Percentiles rank a stretch among this genome's conserved stretches.
These are phyloP conservation scores for Ceratorhiza oryzae-sativae DNA, from an alignment of 1,284 basidiomycete genomes.

Conservation along the genomic window DNA sequence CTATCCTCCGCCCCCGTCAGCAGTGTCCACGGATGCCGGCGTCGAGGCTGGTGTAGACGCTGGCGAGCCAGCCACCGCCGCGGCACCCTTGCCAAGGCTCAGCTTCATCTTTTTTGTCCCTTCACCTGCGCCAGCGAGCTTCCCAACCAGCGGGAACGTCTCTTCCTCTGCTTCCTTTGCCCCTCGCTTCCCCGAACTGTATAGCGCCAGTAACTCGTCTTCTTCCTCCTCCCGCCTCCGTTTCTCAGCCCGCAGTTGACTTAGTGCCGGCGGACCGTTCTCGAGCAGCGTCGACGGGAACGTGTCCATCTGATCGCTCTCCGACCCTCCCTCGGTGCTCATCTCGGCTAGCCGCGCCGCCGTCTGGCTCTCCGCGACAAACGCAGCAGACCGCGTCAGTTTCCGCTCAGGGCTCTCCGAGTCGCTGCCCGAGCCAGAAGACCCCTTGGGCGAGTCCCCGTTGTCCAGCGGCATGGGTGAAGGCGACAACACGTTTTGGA, in stretches of 20 bases:
- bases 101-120: constrained; percentile 80
- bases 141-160: constrained; percentile 45
- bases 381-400: constrained; percentile 48
- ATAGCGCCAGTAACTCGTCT: constrained; percentile 65
- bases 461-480: constrained; percentile 23
- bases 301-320: constrained; percentile 45
- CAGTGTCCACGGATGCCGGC: constrained; percentile 6
- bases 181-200: constrained; percentile 62
- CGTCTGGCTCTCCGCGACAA: constrained; percentile 51
- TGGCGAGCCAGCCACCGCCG: constrained; percentile 22
- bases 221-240: constrained; percentile 76
- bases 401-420: constrained; percentile 45
- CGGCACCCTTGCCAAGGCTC: constrained; percentile 48
- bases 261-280: constrained; percentile 48
- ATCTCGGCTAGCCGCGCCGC: constrained; percentile 51
- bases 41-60: neutral
- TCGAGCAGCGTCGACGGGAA: constrained; percentile 51
- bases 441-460: constrained; percentile 11
- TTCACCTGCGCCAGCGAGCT: constrained; percentile 48
- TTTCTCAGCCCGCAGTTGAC: constrained; percentile 68
- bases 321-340: constrained; percentile 32
- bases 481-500: constrained; percentile 28
- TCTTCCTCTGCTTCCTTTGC: constrained; percentile 45
- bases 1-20: constrained; percentile 24
- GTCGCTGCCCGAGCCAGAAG: constrained; percentile 17